Evolutionary conservation across 1,284 basidiomycete genomes (phyloP).

Genomic region (Ceraceosorus guamensis): DNA sequence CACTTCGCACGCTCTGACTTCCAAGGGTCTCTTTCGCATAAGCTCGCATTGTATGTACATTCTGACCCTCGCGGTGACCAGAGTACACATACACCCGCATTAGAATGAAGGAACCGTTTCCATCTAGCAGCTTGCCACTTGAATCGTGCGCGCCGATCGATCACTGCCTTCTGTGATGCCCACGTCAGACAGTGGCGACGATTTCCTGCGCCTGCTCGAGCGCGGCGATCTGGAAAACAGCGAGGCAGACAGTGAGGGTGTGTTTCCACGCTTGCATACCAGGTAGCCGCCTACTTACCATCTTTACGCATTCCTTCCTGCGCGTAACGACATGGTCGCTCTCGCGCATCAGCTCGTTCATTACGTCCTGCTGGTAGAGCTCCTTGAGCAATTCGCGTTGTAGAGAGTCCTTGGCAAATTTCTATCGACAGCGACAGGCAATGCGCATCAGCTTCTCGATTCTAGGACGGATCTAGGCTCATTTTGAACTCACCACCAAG

Average conservation of each 20-base stretch:
- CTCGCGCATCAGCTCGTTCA: conserved; percentile 47
- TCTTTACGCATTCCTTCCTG: conserved; percentile 47
- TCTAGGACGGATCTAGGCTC: not conserved
- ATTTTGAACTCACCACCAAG: conserved; percentile 57
- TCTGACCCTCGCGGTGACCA: no score
- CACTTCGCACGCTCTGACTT: no score
- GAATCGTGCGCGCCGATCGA: no score
- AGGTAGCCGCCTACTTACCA: conserved; percentile 27
- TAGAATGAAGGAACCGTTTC: no score
- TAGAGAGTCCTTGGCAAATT: conserved; percentile 82
- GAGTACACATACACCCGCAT: no score
- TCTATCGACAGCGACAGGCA: no score
- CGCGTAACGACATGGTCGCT: conserved; percentile 44
- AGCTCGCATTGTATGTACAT: no score
- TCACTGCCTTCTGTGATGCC: no score
- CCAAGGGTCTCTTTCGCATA: no score
- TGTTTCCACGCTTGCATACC: not conserved
- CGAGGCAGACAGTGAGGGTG: not conserved
- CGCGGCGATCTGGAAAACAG: conserved; percentile 23
- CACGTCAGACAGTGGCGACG: conserved; percentile 39
- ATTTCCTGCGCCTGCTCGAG: conserved; percentile 46
- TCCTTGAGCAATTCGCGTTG: conserved; percentile 69
- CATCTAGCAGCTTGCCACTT: no score
- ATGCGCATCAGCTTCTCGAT: not conserved
- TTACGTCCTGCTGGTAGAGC: conserved; percentile 42